A percentile compares a stretch with the other conserved stretches of the same genome.
These are phyloP conservation scores for Lasiodiplodia theobromae DNA, from an alignment of 2,329 filamentous ascomycete species.

Conservation along the genomic window DNA sequence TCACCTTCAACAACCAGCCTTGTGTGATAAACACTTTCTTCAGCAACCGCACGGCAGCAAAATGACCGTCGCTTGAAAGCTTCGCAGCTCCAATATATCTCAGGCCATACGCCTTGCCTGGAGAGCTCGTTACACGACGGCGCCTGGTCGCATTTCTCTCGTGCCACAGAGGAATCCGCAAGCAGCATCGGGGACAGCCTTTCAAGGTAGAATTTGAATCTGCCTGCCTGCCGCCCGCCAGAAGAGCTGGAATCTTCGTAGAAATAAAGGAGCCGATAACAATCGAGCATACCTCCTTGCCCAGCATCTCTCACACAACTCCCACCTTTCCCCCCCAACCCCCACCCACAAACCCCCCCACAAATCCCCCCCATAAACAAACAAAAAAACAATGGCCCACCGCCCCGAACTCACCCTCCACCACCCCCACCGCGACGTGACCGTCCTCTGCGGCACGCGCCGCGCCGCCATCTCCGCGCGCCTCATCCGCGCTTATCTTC, in stretches of 20 bases:
- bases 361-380: background rate
- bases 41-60: background rate
- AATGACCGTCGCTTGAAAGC: background rate
- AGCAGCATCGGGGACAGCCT: background rate
- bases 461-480: constrained; percentile 15
- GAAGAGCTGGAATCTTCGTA: background rate
- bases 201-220: background rate
- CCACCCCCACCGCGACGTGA: constrained; percentile 17
- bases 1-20: background rate
- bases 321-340: background rate
- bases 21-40: background rate
- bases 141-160: background rate
- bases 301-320: background rate
- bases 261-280: background rate
- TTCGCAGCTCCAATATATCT: background rate
- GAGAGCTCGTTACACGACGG: background rate
- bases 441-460: background rate
- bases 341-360: background rate
- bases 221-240: background rate
- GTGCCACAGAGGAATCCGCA: background rate
- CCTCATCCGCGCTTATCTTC: constrained; percentile 18
- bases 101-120: no score
- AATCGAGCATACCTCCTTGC: background rate
- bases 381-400: background rate
- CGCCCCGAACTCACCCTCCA: constrained; percentile 11